A percentile compares a stretch with the other conserved stretches of the same genome.
phyloP scores from a whole-genome alignment of 2,329 filamentous ascomycete genomes.

The Sporothrix luriei region DNA sequence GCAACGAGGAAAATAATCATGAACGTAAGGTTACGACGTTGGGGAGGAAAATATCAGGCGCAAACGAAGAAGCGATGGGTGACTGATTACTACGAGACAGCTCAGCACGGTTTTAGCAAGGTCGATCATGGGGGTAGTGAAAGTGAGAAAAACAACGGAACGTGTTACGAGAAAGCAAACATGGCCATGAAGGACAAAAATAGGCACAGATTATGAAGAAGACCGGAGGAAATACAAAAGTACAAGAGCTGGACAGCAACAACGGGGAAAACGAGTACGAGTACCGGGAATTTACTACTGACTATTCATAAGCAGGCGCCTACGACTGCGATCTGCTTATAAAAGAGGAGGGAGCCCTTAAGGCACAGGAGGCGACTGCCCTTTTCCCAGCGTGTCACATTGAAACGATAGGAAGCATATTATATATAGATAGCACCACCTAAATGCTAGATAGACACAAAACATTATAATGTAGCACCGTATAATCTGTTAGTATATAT shows the following conservation, averaged over 20 bases:
- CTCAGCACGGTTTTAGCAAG: not conserved
- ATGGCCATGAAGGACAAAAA: not conserved
- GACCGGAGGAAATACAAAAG: not conserved
- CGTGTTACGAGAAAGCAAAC: not conserved
- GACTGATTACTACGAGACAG: slow-evolving; percentile 8
- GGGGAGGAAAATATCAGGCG: not conserved
- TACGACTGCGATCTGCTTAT: not conserved
- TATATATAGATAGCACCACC: slow-evolving; percentile 15
- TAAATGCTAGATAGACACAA: slow-evolving; percentile 4
- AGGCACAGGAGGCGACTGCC: not conserved
- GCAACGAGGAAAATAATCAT: slow-evolving; percentile 20
- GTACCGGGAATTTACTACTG: not conserved
- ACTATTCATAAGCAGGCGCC: not conserved
- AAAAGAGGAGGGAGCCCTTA: slow-evolving; percentile 18
- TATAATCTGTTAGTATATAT: no score
- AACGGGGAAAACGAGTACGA: not conserved
- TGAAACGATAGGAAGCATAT: not conserved
- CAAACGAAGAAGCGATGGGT: not conserved
- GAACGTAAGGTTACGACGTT: not conserved
- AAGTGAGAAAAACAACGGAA: not conserved
- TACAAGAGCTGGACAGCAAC: slow-evolving; percentile 3
- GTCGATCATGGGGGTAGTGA: not conserved
- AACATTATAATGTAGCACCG: not conserved
- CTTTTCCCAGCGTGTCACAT: not conserved
- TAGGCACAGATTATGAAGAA: not conserved